A percentile compares a stretch with the other conserved stretches of the same genome.
Conservation (phyloP, 352 stramenopile species). For the Phytophthora multivora region DNA sequence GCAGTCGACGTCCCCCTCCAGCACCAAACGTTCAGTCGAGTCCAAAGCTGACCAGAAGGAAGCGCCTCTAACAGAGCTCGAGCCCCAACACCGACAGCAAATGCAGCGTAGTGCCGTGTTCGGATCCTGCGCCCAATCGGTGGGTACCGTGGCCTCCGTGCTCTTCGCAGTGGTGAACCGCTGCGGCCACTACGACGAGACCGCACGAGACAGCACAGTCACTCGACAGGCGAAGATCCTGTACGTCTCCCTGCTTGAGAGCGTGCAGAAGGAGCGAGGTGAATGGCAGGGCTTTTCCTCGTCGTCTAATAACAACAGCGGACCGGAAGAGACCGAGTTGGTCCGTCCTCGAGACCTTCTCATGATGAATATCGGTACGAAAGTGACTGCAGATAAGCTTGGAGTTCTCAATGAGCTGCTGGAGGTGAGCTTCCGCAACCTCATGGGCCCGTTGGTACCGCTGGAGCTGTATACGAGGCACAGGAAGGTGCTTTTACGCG, state of each 20-base stretch:
- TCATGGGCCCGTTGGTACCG: constrained; percentile 58
- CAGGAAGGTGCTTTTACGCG: constrained; percentile 35
- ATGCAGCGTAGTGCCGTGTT: constrained; percentile 49
- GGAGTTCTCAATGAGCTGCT: constrained; percentile 62
- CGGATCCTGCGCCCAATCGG: constrained; percentile 57
- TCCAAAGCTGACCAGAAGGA: constrained; percentile 3
- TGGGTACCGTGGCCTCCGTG: constrained; percentile 52
- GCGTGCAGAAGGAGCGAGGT: constrained; percentile 64
- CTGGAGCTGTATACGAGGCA: constrained; percentile 53
- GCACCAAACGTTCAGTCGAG: constrained; percentile 7
- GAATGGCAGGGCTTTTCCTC: constrained; percentile 70
- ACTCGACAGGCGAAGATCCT: constrained; percentile 67
- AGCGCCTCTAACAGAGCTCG: constrained; percentile 2
- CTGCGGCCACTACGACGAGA: constrained; percentile 37
- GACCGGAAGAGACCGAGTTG: constrained; percentile 13
- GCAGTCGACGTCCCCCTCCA: background rate
- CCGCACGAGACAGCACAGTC: constrained; percentile 30
- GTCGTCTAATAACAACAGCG: constrained; percentile 26
- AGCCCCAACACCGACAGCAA: constrained; percentile 6
- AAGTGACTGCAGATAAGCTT: constrained; percentile 33
- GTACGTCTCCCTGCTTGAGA: constrained; percentile 71
- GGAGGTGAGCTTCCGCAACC: constrained; percentile 70
- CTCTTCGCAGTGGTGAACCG: constrained; percentile 56
- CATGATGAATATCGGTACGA: constrained; percentile 11
- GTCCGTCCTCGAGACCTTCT: constrained; percentile 29